A percentile compares a stretch with the other conserved stretches of the same genome.
Conservation (phyloP, 176 grass and related monocot species). For the Oryza longistaminata region DNA sequence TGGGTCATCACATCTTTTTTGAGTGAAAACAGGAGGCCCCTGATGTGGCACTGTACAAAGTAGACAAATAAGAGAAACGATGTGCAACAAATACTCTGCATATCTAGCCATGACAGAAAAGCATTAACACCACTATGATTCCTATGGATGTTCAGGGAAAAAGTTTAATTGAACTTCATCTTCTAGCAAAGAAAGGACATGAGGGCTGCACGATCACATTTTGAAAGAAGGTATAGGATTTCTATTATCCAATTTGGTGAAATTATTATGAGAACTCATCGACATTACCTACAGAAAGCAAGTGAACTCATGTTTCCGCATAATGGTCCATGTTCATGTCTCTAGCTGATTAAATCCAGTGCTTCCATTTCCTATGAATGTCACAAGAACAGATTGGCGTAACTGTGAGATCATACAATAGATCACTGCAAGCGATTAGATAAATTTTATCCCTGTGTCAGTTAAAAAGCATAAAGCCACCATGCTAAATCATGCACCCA, state of each 20-base stretch:
- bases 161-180: background rate
- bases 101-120: background rate
- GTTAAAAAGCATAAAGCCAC: background rate
- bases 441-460: background rate
- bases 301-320: background rate
- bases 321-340: background rate
- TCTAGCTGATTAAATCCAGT: slow-evolving; percentile 1
- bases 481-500: slow-evolving; percentile 23
- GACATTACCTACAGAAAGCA: background rate
- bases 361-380: background rate
- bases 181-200: no score
- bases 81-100: background rate
- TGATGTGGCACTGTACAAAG: background rate
- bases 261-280: background rate
- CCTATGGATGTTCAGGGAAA: background rate
- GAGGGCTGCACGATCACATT: background rate
- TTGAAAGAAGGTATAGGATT: background rate
- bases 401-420: background rate
- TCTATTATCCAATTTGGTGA: background rate
- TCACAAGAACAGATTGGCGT: background rate
- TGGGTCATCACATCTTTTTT: background rate
- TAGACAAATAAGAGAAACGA: background rate
- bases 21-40: background rate
- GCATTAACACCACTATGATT: background rate
- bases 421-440: background rate